A percentile compares a stretch with the other conserved stretches of the same genome.
Conservation (phyloP, 2,329 filamentous ascomycete genomes). For the Claviceps humidiphila region DNA sequence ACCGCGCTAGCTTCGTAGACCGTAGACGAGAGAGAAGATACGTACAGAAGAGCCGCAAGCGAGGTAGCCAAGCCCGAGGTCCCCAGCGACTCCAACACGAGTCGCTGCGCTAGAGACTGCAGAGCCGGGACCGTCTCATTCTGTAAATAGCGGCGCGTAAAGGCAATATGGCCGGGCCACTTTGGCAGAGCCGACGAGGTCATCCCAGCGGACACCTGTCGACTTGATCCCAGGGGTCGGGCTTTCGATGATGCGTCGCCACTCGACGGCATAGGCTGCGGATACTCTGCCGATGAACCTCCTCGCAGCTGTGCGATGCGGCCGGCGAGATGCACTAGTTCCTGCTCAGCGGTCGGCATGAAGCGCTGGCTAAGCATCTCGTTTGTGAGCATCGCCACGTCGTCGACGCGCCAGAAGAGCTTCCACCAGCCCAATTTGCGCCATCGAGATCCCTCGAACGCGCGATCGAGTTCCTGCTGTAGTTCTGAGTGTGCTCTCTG, state of each 20-base stretch:
- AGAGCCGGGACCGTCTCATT: constrained; percentile 55
- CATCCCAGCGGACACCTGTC: too few relatives aligned
- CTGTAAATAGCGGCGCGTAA: constrained; percentile 53
- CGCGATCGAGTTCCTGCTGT: constrained; percentile 62
- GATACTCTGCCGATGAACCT: constrained; percentile 17
- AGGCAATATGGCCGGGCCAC: constrained; percentile 66
- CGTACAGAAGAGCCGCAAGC: constrained; percentile 42
- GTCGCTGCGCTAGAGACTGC: constrained; percentile 58
- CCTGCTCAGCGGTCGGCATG: constrained; percentile 64
- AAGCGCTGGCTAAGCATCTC: constrained; percentile 69
- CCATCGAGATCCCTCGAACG: constrained; percentile 68
- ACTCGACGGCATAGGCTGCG: constrained; percentile 20
- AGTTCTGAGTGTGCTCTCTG: constrained; percentile 72
- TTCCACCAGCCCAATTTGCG: constrained; percentile 83
- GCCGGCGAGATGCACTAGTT: constrained; percentile 71
- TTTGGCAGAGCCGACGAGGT: constrained; percentile 21
- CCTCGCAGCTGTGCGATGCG: constrained; percentile 43
- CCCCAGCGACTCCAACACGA: constrained; percentile 62
- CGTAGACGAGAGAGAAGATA: constrained; percentile 38
- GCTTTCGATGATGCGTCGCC: not conserved
- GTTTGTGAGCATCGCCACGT: constrained; percentile 69
- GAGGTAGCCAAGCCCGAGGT: constrained; percentile 51
- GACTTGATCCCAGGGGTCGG: constrained; percentile 5
- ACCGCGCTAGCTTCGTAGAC: constrained; percentile 50
- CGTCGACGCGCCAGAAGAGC: constrained; percentile 87